Conservation (phyloP, 2,329 filamentous ascomycete species). For the Botrytis pseudocinerea region DNA sequence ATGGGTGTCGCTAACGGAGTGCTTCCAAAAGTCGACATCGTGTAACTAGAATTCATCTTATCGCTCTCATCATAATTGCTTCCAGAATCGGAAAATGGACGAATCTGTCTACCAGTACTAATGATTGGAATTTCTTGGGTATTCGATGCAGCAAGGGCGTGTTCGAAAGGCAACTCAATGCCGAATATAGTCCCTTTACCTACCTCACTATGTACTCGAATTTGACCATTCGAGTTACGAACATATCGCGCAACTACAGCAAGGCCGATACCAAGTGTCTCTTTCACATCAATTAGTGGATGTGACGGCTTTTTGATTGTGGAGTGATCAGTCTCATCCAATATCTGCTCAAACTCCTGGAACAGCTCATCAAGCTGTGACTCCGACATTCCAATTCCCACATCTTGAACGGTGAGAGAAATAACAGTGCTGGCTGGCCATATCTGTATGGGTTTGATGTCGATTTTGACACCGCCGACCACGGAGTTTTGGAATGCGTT, state of each 20-base stretch:
- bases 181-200: conserved; percentile 33
- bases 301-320: neutral
- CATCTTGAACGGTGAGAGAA: conserved; percentile 31
- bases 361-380: conserved; percentile 57
- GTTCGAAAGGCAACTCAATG: conserved; percentile 32
- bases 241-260: conserved; percentile 34
- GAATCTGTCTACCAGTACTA: neutral
- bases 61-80: conserved; percentile 9
- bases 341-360: conserved; percentile 60
- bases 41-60: conserved; percentile 3
- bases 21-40: neutral
- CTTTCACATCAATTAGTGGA: conserved; percentile 14
- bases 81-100: neutral
- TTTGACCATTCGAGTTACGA: conserved; percentile 31
- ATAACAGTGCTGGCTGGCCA: conserved; percentile 26
- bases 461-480: conserved; percentile 31
- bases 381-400: conserved; percentile 32
- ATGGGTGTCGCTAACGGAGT: conserved; percentile 14
- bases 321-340: conserved; percentile 45
- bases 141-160: conserved; percentile 14
- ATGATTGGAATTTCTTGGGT: neutral
- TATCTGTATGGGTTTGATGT: conserved; percentile 26
- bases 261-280: conserved; percentile 32
- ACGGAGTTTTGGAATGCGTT: conserved; percentile 34
- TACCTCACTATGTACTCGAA: conserved; percentile 28